Base-by-base conservation (phyloP, 306 rosid genomes). In the Sindora glabra region DNA sequence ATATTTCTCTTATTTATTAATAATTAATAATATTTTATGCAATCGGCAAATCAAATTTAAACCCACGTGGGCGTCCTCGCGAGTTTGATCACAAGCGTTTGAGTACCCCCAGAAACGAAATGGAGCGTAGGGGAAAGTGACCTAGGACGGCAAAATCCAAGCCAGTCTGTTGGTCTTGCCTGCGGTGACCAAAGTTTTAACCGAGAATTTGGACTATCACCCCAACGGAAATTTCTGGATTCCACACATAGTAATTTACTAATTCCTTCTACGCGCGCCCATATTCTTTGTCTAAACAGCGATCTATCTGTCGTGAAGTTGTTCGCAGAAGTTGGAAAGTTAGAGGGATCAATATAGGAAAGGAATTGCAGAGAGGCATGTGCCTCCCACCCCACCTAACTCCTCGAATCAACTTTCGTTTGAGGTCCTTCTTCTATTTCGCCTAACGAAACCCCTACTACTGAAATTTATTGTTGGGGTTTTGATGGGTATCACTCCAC, bases 381-480 rank as follows among this genome's bases (percentile, higher is more conserved):
- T 68, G 73, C 6, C 54, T 32, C 33, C 46, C 60, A 77, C 81
- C 76, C 71, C 74, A 62, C 77, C 42, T 9, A 4, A 4, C 34
- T 29, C 8, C 34, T 9, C 8, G 64, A 24, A 34, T 26, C n/a
- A n/a, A 16, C 30, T 16, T 54, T 37, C 56, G 21, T 51, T 11
- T 32, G 58, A 51, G 34, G 38, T 40, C 53, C 17, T 39, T 12
- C 4, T 52, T 42, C 36, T 16, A 5, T 48, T 22, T 30, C 4
- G 17, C 18, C 9, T 17, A 34, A 18, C 49, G 10, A 40, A 24
- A 10, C 29, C 8, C 26, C 6, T 41, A 34, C 53, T n/a, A n/a
- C n/a, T n/a, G n/a, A n/a, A n/a, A n/a, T 59, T 4, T 32, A 47
- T 11, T 50, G 62, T 61, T 74, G 67, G 89, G 75, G 74, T 65